Evolutionary conservation across 176 grass and related monocot genomes (phyloP).

Genomic region (Paspalum notatum): DNA sequence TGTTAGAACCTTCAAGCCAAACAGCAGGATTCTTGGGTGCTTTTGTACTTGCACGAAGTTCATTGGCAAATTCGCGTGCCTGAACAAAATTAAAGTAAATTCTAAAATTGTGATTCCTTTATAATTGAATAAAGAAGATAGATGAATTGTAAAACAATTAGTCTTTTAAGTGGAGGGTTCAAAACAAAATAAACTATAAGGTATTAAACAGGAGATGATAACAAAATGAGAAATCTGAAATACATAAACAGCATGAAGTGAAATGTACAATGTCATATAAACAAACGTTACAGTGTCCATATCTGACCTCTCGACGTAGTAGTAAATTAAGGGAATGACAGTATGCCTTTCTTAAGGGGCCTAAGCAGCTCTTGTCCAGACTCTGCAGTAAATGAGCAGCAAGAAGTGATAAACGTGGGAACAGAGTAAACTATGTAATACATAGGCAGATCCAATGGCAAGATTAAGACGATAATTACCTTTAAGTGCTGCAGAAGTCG

Average conservation of each 20-base stretch:
- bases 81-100: conserved; percentile 43
- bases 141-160: background rate
- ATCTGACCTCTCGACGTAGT: conserved; percentile 92
- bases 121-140: background rate
- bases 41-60: conserved; percentile 95
- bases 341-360: conserved; percentile 90
- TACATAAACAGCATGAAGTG: conserved; percentile 23
- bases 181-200: background rate
- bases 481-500: conserved; percentile 97
- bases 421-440: conserved; percentile 25
- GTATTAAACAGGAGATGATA: background rate
- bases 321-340: conserved; percentile 96
- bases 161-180: background rate
- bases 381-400: conserved; percentile 61
- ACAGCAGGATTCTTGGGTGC: conserved; percentile 78
- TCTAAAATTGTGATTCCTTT: background rate
- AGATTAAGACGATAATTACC: conserved; percentile 52
- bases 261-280: conserved; percentile 9
- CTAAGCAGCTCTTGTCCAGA: conserved; percentile 93
- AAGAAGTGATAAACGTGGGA: conserved; percentile 39
- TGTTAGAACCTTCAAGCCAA: conserved; percentile 87
- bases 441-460: conserved; percentile 8
- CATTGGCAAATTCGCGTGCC: conserved; percentile 99
- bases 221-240: background rate
- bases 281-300: conserved; percentile 24